Evolutionary conservation across 1,139 yeast genomes (phyloP).

Genomic region (Magnusiomyces clavatus): DNA sequence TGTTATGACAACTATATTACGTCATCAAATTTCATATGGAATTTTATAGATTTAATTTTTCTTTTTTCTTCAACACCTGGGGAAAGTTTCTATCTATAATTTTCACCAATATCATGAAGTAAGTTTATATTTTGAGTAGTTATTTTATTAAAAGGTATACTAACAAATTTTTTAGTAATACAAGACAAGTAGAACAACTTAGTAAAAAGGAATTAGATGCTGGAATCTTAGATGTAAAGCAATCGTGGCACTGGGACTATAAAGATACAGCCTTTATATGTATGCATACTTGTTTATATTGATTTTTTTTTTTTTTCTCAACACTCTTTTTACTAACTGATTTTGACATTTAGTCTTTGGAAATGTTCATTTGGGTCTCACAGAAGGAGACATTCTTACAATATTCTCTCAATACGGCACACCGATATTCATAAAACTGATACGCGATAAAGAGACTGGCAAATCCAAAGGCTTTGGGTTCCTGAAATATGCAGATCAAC

Average conservation of each 20-base stretch:
- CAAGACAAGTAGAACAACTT: conserved; percentile 44
- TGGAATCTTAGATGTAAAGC: conserved; percentile 49
- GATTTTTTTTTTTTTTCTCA: background rate
- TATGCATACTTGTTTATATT: conserved; percentile 13
- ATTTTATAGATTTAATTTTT: too few relatives aligned
- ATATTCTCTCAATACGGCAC: conserved; percentile 88
- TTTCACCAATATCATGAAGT: too few relatives aligned
- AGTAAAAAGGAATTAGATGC: conserved; percentile 60
- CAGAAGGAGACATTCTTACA: conserved; percentile 66
- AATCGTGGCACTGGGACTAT: conserved; percentile 86
- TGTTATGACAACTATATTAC: too few relatives aligned
- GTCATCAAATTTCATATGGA: too few relatives aligned
- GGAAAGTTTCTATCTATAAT: too few relatives aligned
- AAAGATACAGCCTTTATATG: conserved; percentile 57
- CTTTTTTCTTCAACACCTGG: too few relatives aligned
- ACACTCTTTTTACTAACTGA: background rate
- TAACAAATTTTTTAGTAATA: background rate
- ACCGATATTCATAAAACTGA: conserved; percentile 68
- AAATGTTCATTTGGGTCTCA: conserved; percentile 54
- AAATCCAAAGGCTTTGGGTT: conserved; percentile 73
- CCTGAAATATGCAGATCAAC: conserved; percentile 73
- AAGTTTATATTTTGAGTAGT: too few relatives aligned
- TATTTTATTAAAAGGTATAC: too few relatives aligned
- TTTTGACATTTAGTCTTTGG: conserved; percentile 43
- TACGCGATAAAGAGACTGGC: conserved; percentile 63